phyloP scores from a whole-genome alignment of 345 rosid genomes.

The Xanthoceras sorbifolium region DNA sequence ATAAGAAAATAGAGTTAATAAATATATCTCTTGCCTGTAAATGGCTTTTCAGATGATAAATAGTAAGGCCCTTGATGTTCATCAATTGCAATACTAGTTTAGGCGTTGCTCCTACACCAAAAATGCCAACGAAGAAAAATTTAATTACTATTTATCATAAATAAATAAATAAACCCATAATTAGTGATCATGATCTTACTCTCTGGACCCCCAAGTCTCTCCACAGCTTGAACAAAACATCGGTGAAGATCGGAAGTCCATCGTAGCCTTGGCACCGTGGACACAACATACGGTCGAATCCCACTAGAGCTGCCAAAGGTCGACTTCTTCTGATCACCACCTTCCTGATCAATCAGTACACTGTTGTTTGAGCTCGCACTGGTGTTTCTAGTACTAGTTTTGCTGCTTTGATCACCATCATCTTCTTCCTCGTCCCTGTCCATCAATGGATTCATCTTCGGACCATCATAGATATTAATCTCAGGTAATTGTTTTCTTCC shows the following conservation, averaged over 20 bases:
- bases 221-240: conserved; percentile 46
- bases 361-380: conserved; percentile 46
- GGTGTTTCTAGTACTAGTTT: conserved; percentile 28
- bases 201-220: conserved; percentile 57
- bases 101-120: conserved; percentile 51
- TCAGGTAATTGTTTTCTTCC: background rate
- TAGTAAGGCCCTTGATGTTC: conserved; percentile 51
- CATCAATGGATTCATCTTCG: conserved; percentile 19
- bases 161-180: background rate
- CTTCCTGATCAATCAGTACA: conserved; percentile 29
- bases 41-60: conserved; percentile 60
- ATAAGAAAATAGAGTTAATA: background rate
- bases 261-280: conserved; percentile 51
- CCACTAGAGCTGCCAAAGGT: conserved; percentile 25
- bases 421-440: conserved; percentile 28
- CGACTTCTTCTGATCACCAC: conserved; percentile 18
- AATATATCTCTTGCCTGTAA: conserved; percentile 39
- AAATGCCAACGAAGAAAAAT: background rate
- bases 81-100: conserved; percentile 50
- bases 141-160: background rate
- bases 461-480: background rate
- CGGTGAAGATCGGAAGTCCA: conserved; percentile 62
- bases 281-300: conserved; percentile 46
- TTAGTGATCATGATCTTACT: conserved; percentile 32
- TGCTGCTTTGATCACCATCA: too few relatives aligned